Evolutionary conservation across 345 rosid species (phyloP), one percentile per base, ranked within the genome.

Genomic region (Salix suchowensis): DNA sequence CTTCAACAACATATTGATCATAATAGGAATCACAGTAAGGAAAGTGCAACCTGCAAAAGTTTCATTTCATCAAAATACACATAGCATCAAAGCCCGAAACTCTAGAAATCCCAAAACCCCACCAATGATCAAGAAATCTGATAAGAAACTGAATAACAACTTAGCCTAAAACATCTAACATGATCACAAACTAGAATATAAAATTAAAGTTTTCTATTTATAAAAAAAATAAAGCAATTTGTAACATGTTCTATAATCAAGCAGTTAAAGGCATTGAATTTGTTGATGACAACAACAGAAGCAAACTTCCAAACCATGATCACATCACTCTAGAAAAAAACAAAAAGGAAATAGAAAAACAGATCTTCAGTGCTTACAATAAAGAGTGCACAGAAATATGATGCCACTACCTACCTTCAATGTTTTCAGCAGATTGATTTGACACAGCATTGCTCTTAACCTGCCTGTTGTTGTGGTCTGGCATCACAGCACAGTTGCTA

Each of bases 371-470:
- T 15, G 67, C 68, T 54, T 18, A 30, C 44, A 18, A 50, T 14
- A 70, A 60, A 54, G 32, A 73, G 30, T 4, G n/a, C 64, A 58
- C n/a, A 72, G 40, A 66, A 74, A 72, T n/a, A 42, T 1, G 19
- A 40, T 61, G 80, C 65, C 85, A n/a, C 62, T 55, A 55, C 62
- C 62, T n/a, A 91, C 97, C 97, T 87, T 89, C 88, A 71, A 82
- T 81, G 72, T 89, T 87, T 67, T 87, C 89, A 67, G 86, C 72
- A 60, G 94, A 88, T 82, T 78, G 90, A 87, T 84, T 84, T 36
- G 90, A 80, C 64, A 82, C 91, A 73, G 84, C 88, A 88, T 88
- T 82, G 90, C 71, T 88, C 76, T 86, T 88, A 67, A 85, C 83
- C 86, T 86, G 87, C 77, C 85, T 89, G 78, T 83, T 83, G 80